phyloP scores from a whole-genome alignment of 31 red algal genomes.

The Asparagopsis taxiformis region DNA sequence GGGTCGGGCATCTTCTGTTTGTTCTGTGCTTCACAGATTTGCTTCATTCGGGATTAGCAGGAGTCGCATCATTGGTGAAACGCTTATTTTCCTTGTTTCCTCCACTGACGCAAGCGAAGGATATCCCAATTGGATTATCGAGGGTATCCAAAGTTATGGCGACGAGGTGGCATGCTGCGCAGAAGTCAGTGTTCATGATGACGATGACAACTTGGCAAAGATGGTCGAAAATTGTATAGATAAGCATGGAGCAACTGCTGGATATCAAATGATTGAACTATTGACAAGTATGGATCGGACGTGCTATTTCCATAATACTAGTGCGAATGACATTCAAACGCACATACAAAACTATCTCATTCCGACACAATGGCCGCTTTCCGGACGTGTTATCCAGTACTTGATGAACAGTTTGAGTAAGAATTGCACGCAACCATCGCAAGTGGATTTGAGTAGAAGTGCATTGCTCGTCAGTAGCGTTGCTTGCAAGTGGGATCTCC shows the following conservation, averaged over 20 bases:
- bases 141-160: background rate
- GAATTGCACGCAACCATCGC: background rate
- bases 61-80: background rate
- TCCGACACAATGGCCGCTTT: background rate
- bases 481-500: background rate
- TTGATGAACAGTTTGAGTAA: background rate
- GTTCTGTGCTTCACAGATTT: background rate
- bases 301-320: background rate
- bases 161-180: background rate
- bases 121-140: background rate
- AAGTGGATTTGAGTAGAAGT: background rate
- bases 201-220: background rate
- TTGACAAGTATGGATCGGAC: background rate
- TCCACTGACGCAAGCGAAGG: background rate
- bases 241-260: background rate
- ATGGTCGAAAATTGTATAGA: background rate
- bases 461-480: background rate
- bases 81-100: background rate
- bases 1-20: background rate
- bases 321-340: background rate
- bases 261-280: background rate
- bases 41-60: background rate
- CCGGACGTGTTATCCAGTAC: background rate
- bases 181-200: background rate
- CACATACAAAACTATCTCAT: background rate